A percentile compares a stretch with the other conserved stretches of the same genome.
Conservation (phyloP, 2,329 filamentous ascomycete species). For the Fusarium sp. region DNA sequence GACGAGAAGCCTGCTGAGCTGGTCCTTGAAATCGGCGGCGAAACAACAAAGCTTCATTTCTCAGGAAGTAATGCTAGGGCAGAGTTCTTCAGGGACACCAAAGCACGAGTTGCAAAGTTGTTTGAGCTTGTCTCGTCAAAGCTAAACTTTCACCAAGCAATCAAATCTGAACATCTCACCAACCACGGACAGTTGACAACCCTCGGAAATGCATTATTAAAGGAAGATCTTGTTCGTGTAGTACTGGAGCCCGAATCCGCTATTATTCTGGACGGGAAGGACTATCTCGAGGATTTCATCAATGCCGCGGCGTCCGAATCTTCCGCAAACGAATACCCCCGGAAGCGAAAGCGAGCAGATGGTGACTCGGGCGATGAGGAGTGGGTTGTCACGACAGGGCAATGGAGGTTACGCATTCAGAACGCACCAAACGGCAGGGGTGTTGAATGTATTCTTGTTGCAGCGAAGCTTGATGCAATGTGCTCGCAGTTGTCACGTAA, state of each 20-base stretch:
- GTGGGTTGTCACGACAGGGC: slow-evolving; percentile 74
- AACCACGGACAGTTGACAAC: slow-evolving; percentile 69
- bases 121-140: slow-evolving; percentile 86
- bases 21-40: slow-evolving; percentile 80
- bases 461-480: slow-evolving; percentile 79
- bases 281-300: slow-evolving; percentile 46
- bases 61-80: slow-evolving; percentile 56
- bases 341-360: slow-evolving; percentile 58
- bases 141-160: slow-evolving; percentile 71
- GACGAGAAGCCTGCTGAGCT: slow-evolving; percentile 78
- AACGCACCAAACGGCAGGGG: slow-evolving; percentile 58
- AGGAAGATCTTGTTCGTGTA: slow-evolving; percentile 74
- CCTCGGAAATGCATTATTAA: slow-evolving; percentile 74
- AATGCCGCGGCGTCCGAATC: slow-evolving; percentile 42
- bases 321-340: slow-evolving; percentile 46
- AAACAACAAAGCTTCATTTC: slow-evolving; percentile 68
- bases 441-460: slow-evolving; percentile 77
- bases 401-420: slow-evolving; percentile 77
- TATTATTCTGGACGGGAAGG: slow-evolving; percentile 66
- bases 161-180: slow-evolving; percentile 53
- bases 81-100: slow-evolving; percentile 77
- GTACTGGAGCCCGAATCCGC: slow-evolving; percentile 67
- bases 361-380: slow-evolving; percentile 48
- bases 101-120: slow-evolving; percentile 74
- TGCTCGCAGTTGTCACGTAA: slow-evolving; percentile 75